Evolutionary conservation across 2,329 filamentous ascomycete species (phyloP), one percentile per base, ranked within the genome.

Genomic region (Penicillium sumatraense): DNA sequence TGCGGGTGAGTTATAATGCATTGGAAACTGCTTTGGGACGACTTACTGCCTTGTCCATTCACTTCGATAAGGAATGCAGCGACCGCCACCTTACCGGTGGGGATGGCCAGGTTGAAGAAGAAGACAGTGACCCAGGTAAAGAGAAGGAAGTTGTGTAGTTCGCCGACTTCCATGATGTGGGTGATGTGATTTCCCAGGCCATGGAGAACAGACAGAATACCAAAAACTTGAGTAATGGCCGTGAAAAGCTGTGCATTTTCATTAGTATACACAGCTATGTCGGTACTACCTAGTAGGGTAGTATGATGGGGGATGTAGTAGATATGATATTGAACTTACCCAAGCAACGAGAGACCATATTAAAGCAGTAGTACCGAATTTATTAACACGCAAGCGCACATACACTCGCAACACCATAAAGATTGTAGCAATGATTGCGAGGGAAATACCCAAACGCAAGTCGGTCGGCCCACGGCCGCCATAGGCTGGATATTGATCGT

Each of bases 61-160:
- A 64, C 60, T 24, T 64, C 61, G 41, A 64, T 56, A 45, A 64
- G 48, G 35, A 64, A 64, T 13, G 58, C 59, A 23, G 57, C 49
- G 4, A 64, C 61, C 3, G 61, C 61, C 7, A 64, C 59, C 31
- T 64, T 64, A 21, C 61, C 61, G 27, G 59, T 60, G 2, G 61
- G 61, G 47, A 64, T 64, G 2, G 59, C 61, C 14, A 64, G 33
- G 40, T 64, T 64, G 48, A 64, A 64, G 38, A 64, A 64, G 21
- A 64, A 64, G 4, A 64, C 61, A 18, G 61, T 64, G 16, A 62
- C 52, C 61, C 61, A 64, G 20, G 61, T 64, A 33, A 55, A 64
- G 14, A 62, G 52, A 29, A 64, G 58, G 46, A 64, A 64, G 33
- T 64, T 59, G 36, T 54, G 53, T 20, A 62, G 31, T 50, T 64